Evolutionary conservation across 495 filamentous ascomycete species (phyloP).

Genomic region (Hypoxylon subgilvum): DNA sequence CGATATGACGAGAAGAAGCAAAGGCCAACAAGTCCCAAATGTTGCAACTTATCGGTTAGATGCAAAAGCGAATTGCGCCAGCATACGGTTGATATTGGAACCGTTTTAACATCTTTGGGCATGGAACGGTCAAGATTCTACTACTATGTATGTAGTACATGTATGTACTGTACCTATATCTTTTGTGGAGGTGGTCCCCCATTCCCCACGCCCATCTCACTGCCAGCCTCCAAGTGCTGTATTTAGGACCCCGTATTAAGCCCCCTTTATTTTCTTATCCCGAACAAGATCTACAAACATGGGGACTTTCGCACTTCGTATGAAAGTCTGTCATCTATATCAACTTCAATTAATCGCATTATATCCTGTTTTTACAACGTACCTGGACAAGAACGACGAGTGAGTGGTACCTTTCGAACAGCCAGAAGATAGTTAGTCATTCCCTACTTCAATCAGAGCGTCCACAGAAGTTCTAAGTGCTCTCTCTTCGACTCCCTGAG

Average conservation of each 20-base stretch:
- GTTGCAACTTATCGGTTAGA: constrained; percentile 17
- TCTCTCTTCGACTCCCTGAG: constrained; percentile 1
- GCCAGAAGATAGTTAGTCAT: neutral
- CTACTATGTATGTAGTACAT: no score
- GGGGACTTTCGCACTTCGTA: constrained; percentile 16
- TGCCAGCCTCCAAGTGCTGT: no score
- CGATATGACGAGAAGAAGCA: constrained; percentile 27
- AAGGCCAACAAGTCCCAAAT: constrained; percentile 23
- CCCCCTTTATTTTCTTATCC: constrained; percentile 17
- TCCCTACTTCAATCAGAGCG: constrained; percentile 17
- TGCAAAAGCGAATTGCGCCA: constrained; percentile 22
- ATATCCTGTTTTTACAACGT: constrained; percentile 11
- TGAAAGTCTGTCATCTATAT: neutral
- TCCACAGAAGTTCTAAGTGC: constrained; percentile 7
- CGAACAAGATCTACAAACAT: constrained; percentile 18
- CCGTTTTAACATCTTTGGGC: constrained; percentile 9
- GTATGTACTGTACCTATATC: no score
- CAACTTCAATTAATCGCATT: constrained; percentile 16
- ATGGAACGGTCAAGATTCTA: constrained; percentile 21
- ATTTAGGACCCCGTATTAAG: constrained; percentile 20
- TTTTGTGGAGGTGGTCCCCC: constrained; percentile 24
- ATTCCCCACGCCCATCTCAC: constrained; percentile 26
- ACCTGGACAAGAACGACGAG: neutral
- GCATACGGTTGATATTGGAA: constrained; percentile 5
- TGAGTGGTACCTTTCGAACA: neutral